phyloP scores from a whole-genome alignment of 805 yeast genomes.

The Cyberlindnera amylophila region DNA sequence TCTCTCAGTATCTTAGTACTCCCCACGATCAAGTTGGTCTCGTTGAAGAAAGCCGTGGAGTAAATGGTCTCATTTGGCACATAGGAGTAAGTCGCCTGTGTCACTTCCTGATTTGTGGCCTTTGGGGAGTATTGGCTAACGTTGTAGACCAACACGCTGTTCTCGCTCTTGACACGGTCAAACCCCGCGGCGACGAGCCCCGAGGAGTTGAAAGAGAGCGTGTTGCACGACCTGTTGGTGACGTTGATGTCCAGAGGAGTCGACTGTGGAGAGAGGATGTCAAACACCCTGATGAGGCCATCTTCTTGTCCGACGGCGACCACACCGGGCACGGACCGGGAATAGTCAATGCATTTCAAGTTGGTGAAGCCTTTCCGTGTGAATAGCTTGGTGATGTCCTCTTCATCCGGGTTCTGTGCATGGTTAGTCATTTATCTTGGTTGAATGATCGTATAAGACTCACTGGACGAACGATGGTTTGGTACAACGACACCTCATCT shows the following conservation, averaged over 20 bases:
- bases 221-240: constrained; percentile 71
- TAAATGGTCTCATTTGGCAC: constrained; percentile 72
- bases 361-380: constrained; percentile 62
- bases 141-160: constrained; percentile 78
- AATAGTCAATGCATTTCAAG: constrained; percentile 65
- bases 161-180: constrained; percentile 59
- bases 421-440: neutral
- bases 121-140: constrained; percentile 51
- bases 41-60: constrained; percentile 64
- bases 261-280: constrained; percentile 40
- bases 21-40: constrained; percentile 63
- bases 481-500: constrained; percentile 70
- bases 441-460: constrained; percentile 3
- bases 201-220: constrained; percentile 61
- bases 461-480: constrained; percentile 39
- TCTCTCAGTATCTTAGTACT: constrained; percentile 75
- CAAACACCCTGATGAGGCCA: constrained; percentile 62
- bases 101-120: constrained; percentile 44
- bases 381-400: constrained; percentile 48
- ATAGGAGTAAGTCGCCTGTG: constrained; percentile 53
- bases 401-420: constrained; percentile 31
- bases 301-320: constrained; percentile 72
- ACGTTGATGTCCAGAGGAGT: constrained; percentile 29
- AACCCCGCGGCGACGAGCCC: constrained; percentile 73
- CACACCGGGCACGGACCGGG: constrained; percentile 50